phyloP scores from a whole-genome alignment of 2,329 filamentous ascomycete species.

The Calonectria honghensis region DNA sequence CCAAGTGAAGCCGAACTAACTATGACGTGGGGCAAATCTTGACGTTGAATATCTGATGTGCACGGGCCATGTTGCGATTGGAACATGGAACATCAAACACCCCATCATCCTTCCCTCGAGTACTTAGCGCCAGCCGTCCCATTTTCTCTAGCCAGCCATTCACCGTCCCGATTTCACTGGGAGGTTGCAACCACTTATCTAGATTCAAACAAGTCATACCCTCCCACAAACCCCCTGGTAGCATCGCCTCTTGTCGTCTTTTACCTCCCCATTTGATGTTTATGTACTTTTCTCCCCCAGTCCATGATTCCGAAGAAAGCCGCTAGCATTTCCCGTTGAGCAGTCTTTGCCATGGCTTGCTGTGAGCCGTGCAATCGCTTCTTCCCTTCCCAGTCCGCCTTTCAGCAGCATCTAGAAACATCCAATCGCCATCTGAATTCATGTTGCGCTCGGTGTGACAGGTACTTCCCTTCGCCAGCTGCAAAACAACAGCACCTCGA shows the following conservation, averaged over 20 bases:
- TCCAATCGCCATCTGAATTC: background rate
- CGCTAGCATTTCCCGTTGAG: background rate
- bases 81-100: background rate
- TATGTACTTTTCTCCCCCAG: background rate
- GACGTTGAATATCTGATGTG: background rate
- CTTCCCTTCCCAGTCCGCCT: conserved; percentile 5
- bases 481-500: conserved; percentile 17
- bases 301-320: background rate
- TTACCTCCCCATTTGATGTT: background rate
- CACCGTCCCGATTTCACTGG: background rate
- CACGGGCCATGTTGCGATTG: conserved; percentile 1
- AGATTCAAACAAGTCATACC: background rate
- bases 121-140: conserved; percentile 1
- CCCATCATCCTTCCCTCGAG: background rate
- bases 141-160: background rate
- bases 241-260: background rate
- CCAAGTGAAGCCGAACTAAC: background rate
- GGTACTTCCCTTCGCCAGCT: conserved; percentile 7
- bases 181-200: background rate
- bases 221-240: background rate
- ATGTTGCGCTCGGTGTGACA: background rate
- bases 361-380: conserved; percentile 22
- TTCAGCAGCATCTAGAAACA: conserved; percentile 11
- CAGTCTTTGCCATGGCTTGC: background rate
- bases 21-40: conserved; percentile 20